Conservation (phyloP, 2,329 filamentous ascomycete genomes). For the Ophiocordyceps camponoti-rufipedis region DNA sequence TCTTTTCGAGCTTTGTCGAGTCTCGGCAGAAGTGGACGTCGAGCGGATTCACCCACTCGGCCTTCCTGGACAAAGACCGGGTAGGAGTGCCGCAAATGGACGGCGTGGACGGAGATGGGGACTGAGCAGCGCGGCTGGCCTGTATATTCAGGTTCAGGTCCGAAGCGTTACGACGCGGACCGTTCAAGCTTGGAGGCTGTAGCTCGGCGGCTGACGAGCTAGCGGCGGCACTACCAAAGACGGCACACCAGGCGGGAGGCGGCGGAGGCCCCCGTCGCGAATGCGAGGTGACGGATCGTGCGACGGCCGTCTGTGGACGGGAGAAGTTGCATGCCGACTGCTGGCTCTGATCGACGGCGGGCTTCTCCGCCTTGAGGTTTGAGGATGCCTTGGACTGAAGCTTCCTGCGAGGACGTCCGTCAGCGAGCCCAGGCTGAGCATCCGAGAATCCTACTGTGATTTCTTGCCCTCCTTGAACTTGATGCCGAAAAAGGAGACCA, state of each 20-base stretch:
- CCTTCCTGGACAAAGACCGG: slow-evolving; percentile 12
- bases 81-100: slow-evolving; percentile 3
- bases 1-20: background rate
- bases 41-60: slow-evolving; percentile 27
- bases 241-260: slow-evolving; percentile 13
- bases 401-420: slow-evolving; percentile 4
- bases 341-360: slow-evolving; percentile 14
- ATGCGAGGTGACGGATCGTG: slow-evolving; percentile 20
- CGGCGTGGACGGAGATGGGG: background rate
- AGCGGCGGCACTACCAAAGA: slow-evolving; percentile 16
- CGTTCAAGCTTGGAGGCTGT: slow-evolving; percentile 11
- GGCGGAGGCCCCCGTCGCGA: slow-evolving; percentile 10
- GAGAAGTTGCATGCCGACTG: slow-evolving; percentile 18
- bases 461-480: slow-evolving; percentile 38
- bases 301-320: slow-evolving; percentile 12
- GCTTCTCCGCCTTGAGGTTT: slow-evolving; percentile 7
- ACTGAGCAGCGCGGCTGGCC: slow-evolving; percentile 9
- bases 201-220: slow-evolving; percentile 29
- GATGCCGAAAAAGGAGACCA: slow-evolving; percentile 43
- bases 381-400: slow-evolving; percentile 1
- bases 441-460: slow-evolving; percentile 18
- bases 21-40: slow-evolving; percentile 23
- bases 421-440: background rate
- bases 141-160: slow-evolving; percentile 15
- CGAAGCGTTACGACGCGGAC: slow-evolving; percentile 16